phyloP scores from a whole-genome alignment of 2,329 filamentous ascomycete species.

The Fusarium sulawesiense region DNA sequence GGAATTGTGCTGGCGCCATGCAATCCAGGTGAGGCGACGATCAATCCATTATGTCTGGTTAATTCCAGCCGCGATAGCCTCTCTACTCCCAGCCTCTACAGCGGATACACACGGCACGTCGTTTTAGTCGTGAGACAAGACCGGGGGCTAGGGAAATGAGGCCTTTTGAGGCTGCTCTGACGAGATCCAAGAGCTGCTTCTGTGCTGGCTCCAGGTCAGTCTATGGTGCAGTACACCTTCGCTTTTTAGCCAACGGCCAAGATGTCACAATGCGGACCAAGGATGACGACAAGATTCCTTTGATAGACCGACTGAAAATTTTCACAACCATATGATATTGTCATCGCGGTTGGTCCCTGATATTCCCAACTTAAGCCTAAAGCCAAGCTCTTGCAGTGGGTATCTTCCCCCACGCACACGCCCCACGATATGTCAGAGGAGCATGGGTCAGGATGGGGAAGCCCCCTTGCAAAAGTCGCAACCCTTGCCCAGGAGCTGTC shows the following conservation, averaged over 20 bases:
- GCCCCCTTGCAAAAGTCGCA: conserved; percentile 11
- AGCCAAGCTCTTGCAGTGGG: conserved; percentile 19
- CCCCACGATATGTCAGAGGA: conserved; percentile 35
- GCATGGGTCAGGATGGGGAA: conserved; percentile 37
- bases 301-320: conserved; percentile 4
- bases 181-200: conserved; percentile 15
- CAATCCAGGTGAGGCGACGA: conserved; percentile 1
- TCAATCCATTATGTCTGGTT: neutral
- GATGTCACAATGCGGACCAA: conserved; percentile 31
- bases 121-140: neutral
- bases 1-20: neutral
- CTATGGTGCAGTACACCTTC: neutral
- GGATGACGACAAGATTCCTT: conserved; percentile 27
- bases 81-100: neutral
- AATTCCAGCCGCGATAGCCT: neutral
- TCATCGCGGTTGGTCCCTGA: conserved; percentile 1
- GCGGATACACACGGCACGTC: conserved; percentile 11
- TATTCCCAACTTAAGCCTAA: conserved; percentile 7
- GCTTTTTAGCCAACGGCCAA: neutral
- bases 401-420: conserved; percentile 33
- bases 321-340: neutral
- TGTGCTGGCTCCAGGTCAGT: conserved; percentile 1
- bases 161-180: conserved; percentile 31
- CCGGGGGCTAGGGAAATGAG: conserved; percentile 30
- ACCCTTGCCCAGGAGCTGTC: conserved; percentile 19